Evolutionary conservation across 2,329 filamentous ascomycete species (phyloP), one percentile per base, ranked within the genome.

Genomic region (Tetracladium maxilliforme): DNA sequence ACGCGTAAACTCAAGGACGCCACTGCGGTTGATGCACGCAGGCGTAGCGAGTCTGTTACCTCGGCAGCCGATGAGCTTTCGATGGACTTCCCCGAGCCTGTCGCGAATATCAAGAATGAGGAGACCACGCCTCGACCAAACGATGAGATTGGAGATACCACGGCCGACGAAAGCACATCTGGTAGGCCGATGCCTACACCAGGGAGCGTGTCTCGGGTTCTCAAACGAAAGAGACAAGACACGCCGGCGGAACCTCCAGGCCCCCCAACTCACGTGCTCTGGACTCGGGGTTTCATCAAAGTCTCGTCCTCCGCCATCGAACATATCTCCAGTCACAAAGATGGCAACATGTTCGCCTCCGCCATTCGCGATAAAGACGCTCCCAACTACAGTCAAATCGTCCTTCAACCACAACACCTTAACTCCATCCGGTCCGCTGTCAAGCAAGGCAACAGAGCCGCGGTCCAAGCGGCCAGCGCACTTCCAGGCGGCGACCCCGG

Each of bases 281-380:
- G 78, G 58, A 82, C 79, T 10, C 71, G 79, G 23, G 75, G 76
- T 23, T 76, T 87, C 40, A 68, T 75, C 18, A 72, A 76, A 36
- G 79, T 82, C 10, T 76, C 73, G 16, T 67, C 66, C 4, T 74
- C 75, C 5, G 72, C 80, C 9, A 60, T 86, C 34, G 79, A 84
- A 42, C 73, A 82, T 38, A 79, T 86, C 30, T 69, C 71, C 14
- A 77, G 72, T 26, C 79, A 86, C 44, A 75, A 78, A 17, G 70
- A 79, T 37, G 80, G 78, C 22, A 82, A 80, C 36, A 81, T 82
- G 49, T 87, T 87, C 42, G 73, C 76, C 15, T 73, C 74, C 27
- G 73, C 76, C 3, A 64, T 87, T 24, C 75, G 77, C 8, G 76
- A 83, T 35, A 67, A 67, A 19, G 74, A 82, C 38, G 80, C 79